Evolutionary conservation across 2,329 filamentous ascomycete genomes (phyloP).

Genomic region (Arachnopeziza araneosa): DNA sequence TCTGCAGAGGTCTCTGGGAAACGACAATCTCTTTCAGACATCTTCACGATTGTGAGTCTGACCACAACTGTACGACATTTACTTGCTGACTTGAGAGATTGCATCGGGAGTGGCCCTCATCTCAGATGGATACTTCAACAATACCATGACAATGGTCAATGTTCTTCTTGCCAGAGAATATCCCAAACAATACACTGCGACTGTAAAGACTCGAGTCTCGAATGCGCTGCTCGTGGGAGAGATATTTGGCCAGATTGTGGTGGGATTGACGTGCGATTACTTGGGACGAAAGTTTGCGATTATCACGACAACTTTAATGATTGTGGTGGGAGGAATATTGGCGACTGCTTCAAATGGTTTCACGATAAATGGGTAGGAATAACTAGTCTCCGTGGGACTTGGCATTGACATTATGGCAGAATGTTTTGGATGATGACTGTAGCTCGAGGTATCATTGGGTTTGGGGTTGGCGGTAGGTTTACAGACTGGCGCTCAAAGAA

Average conservation of each 20-base stretch:
- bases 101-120: slow-evolving; percentile 29
- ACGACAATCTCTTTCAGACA: slow-evolving; percentile 24
- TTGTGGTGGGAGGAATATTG: slow-evolving; percentile 35
- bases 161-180: slow-evolving; percentile 29
- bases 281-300: slow-evolving; percentile 44
- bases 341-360: slow-evolving; percentile 41
- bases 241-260: slow-evolving; percentile 50
- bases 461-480: slow-evolving; percentile 32
- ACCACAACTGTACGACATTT: background rate
- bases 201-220: slow-evolving; percentile 31
- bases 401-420: slow-evolving; percentile 15
- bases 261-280: slow-evolving; percentile 43
- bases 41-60: slow-evolving; percentile 25
- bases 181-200: slow-evolving; percentile 15
- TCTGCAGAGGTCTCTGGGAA: slow-evolving; percentile 11
- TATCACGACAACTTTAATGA: slow-evolving; percentile 40
- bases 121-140: slow-evolving; percentile 33
- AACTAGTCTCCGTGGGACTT: background rate
- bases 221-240: slow-evolving; percentile 52
- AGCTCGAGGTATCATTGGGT: slow-evolving; percentile 39
- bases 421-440: slow-evolving; percentile 43
- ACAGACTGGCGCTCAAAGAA: background rate
- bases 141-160: slow-evolving; percentile 33
- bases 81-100: slow-evolving; percentile 14
- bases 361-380: slow-evolving; percentile 4